Conservation (phyloP, 768 basidiomycete genomes). For the Kwoniella sp. region DNA sequence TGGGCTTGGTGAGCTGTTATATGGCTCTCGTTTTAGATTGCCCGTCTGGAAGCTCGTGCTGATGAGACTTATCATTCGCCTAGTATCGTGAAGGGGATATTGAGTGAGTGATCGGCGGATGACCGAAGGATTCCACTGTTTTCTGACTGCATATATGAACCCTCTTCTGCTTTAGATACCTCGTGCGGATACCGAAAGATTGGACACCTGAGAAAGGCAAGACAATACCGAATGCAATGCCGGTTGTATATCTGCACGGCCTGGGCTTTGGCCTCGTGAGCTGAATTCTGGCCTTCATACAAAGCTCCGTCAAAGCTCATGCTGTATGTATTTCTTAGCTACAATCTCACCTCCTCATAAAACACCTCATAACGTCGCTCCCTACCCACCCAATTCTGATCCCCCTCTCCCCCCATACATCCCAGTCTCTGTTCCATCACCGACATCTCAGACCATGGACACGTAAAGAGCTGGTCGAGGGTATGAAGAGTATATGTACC, state of each 20-base stretch:
- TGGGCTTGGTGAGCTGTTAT: conserved; percentile 61
- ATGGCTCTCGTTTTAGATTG: neutral
- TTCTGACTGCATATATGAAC: too few species aligned
- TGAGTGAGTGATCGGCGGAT: conserved; percentile 64
- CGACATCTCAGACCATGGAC: conserved; percentile 70
- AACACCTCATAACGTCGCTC: conserved; percentile 56
- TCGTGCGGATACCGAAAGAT: conserved; percentile 68
- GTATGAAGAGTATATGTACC: conserved; percentile 64
- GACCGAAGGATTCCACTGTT: too few species aligned
- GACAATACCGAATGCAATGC: conserved; percentile 58
- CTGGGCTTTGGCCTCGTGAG: conserved; percentile 72
- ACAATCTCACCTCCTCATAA: conserved; percentile 63
- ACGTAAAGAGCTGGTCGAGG: conserved; percentile 64
- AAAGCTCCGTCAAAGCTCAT: too few species aligned
- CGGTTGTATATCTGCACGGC: conserved; percentile 83
- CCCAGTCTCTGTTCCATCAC: conserved; percentile 79
- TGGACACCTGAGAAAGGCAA: conserved; percentile 67
- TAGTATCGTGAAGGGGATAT: conserved; percentile 64
- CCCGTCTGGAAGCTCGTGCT: neutral
- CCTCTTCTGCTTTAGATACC: conserved; percentile 72
- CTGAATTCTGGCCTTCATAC: too few species aligned
- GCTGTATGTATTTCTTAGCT: too few species aligned
- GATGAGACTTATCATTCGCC: too few species aligned
- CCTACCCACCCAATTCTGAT: conserved; percentile 74
- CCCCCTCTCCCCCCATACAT: conserved; percentile 79